Evolutionary conservation across 768 basidiomycete species (phyloP), one percentile per base, ranked within the genome.

Genomic region (Hypholoma fasciculare): DNA sequence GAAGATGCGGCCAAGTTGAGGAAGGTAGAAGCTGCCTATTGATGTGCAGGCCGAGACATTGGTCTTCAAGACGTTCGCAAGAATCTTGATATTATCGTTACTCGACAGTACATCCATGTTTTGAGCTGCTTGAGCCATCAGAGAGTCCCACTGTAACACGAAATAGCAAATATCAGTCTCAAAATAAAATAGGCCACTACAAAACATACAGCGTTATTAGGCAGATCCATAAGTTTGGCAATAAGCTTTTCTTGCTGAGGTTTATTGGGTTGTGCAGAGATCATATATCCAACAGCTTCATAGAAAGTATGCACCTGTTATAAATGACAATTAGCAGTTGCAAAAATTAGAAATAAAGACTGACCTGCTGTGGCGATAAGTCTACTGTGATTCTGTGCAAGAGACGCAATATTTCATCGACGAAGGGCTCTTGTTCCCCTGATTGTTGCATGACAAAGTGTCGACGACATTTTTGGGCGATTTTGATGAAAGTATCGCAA

Each of bases 401-500:
- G 36, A 90, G 79, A 54, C 95, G 87, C 49, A 99, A 75, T 58
- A 99, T 98, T 74, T 99, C 97, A 66, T 98, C 96, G 46, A 99
- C 90, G 72, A 98, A 99, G 1, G 97, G 97, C 69, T 99, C 97
- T 54, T 86, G 86, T 74, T 99, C 97, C 59, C 94, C 94, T 8
- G 94, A 89, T 72, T 99, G 97, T 69, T 96, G 94, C 90, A 98
- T 94, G 59, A 99, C 94, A 66, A 99, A 99, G 73, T 99, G 97
- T 54, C 96, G 84, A 42, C 95, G 83, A 72, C 96, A 98, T 73
- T 98, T 99, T 72, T 99, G 97, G 20, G 97, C 94, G 65, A 99
- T 99, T 77, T 98, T 99, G 80, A 99, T 98, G 76, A 99, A 99
- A 0, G 97, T 99, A 72, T 99, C 97, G 75, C 97, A 99, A 47